Conservation (phyloP, 1,284 basidiomycete species). For the Cryptococcus jaspeensis region DNA sequence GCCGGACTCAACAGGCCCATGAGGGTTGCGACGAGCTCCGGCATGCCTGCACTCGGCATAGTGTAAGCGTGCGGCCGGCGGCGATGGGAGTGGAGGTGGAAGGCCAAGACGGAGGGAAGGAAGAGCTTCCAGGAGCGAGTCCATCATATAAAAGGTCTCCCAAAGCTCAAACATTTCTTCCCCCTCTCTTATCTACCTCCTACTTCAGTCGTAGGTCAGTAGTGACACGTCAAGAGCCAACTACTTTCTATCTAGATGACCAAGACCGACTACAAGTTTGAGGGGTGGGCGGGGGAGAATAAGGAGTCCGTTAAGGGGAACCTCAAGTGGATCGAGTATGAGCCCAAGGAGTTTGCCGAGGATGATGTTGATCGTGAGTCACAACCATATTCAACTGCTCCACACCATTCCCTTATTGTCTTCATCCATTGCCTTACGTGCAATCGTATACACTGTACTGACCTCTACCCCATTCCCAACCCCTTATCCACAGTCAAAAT, state of each 20-base stretch:
- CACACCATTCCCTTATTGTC: not conserved
- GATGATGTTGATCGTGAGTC: slow-evolving; percentile 51
- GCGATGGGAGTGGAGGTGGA: too few relatives aligned
- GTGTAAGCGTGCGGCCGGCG: too few relatives aligned
- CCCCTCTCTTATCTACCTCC: not conserved
- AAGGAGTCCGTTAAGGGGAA: slow-evolving; percentile 46
- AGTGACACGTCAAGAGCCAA: not conserved
- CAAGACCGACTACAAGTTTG: slow-evolving; percentile 21
- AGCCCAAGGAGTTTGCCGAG: slow-evolving; percentile 48
- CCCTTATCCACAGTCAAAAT: slow-evolving; percentile 17
- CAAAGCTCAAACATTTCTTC: too few relatives aligned
- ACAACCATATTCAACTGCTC: not conserved
- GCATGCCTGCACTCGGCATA: too few relatives aligned
- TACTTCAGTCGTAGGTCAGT: too few relatives aligned
- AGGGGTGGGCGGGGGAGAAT: slow-evolving; percentile 46
- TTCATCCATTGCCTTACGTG: not conserved
- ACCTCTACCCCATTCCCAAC: too few relatives aligned
- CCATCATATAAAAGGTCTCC: too few relatives aligned
- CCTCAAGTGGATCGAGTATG: slow-evolving; percentile 43
- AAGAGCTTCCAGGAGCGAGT: too few relatives aligned
- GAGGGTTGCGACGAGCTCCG: too few relatives aligned
- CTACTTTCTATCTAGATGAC: not conserved
- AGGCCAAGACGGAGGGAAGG: too few relatives aligned
- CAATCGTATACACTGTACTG: not conserved
- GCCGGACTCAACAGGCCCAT: too few relatives aligned